Conservation (phyloP, 2,329 filamentous ascomycete species). For the Hypoxylon sp. region DNA sequence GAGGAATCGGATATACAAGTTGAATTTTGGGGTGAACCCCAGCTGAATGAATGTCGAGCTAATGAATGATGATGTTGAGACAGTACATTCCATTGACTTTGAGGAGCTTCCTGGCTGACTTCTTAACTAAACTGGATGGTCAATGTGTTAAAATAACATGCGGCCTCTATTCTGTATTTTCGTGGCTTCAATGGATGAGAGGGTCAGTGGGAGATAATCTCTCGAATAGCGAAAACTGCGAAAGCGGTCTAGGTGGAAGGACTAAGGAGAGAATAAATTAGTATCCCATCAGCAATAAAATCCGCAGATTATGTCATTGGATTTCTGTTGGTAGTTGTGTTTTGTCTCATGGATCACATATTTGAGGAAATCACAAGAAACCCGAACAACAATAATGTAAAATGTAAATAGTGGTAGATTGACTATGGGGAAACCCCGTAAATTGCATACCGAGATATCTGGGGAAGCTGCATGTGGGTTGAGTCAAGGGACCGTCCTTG, state of each 20-base stretch:
- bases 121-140: neutral
- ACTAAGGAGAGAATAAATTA: neutral
- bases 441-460: slow-evolving; percentile 41
- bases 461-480: slow-evolving; percentile 40
- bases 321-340: slow-evolving; percentile 3
- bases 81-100: neutral
- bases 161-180: neutral
- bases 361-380: slow-evolving; percentile 7
- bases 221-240: neutral
- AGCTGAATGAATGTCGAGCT: neutral
- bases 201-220: neutral
- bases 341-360: neutral
- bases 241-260: neutral
- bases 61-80: neutral
- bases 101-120: neutral
- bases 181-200: neutral
- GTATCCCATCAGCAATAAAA: neutral
- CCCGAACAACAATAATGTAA: neutral
- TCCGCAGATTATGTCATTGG: neutral
- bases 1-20: neutral
- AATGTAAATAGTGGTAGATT: too few species aligned
- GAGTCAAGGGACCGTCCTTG: slow-evolving; percentile 27
- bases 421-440: slow-evolving; percentile 17
- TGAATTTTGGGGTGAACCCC: neutral
- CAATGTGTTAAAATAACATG: neutral